phyloP scores from a whole-genome alignment of 1,284 basidiomycete species.

The Ceraceosorus guamensis region DNA sequence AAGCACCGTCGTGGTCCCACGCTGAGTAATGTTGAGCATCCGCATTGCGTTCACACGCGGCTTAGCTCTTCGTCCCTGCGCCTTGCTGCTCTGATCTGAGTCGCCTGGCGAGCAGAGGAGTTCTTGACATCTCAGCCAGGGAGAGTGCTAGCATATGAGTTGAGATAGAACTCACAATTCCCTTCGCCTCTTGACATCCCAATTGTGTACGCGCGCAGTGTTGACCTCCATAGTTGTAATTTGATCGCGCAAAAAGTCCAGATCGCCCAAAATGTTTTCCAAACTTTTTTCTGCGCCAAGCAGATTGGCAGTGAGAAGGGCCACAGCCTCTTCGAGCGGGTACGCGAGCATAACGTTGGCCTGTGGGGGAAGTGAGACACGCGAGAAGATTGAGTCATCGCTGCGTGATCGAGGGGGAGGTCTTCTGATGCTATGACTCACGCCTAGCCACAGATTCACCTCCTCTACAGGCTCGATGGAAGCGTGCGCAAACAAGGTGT shows the following conservation, averaged over 20 bases:
- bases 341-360: conserved; percentile 88
- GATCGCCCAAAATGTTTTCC: conserved; percentile 69
- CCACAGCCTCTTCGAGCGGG: conserved; percentile 70
- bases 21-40: too few relatives aligned
- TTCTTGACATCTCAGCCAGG: too few relatives aligned
- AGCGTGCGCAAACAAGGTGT: conserved; percentile 88
- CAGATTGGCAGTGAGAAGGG: conserved; percentile 73
- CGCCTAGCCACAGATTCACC: conserved; percentile 92
- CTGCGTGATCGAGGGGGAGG: not conserved
- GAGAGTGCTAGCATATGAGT: too few relatives aligned
- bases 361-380: conserved; percentile 9
- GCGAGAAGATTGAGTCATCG: not conserved
- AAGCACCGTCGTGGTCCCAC: too few relatives aligned
- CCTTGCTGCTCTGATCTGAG: too few relatives aligned
- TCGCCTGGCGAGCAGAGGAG: too few relatives aligned
- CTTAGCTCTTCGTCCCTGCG: too few relatives aligned
- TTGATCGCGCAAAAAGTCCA: conserved; percentile 90
- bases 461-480: conserved; percentile 76
- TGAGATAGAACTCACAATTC: conserved; percentile 50
- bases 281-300: conserved; percentile 64
- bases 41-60: too few relatives aligned
- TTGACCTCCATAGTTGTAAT: conserved; percentile 98
- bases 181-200: conserved; percentile 78
- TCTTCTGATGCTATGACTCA: too few relatives aligned
- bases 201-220: conserved; percentile 91